These are phyloP conservation scores for Canavalia ensiformis DNA, from an alignment of 306 rosid genomes.

Conservation along the genomic window DNA sequence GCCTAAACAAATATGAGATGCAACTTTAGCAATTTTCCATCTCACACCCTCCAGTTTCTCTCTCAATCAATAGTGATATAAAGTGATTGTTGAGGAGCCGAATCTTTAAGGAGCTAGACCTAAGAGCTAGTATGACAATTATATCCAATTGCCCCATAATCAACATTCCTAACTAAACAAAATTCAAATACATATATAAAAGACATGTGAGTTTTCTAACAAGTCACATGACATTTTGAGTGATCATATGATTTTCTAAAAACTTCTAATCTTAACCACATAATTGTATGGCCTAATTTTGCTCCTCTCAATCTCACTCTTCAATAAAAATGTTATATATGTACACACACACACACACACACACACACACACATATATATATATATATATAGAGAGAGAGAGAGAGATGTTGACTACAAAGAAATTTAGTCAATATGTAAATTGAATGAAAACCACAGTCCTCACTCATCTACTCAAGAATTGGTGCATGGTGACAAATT, in stretches of 20 bases:
- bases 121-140: background rate
- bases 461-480: slow-evolving; percentile 5
- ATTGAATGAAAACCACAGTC: slow-evolving; percentile 15
- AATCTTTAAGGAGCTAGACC: slow-evolving; percentile 7
- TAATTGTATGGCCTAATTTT: too few species aligned
- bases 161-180: background rate
- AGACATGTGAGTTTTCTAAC: background rate
- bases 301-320: too few species aligned
- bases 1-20: background rate
- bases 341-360: too few species aligned
- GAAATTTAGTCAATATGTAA: background rate
- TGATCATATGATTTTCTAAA: too few species aligned
- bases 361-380: too few species aligned
- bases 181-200: background rate
- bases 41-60: background rate
- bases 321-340: too few species aligned
- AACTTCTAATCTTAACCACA: too few species aligned
- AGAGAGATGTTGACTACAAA: background rate
- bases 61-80: slow-evolving; percentile 24
- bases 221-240: too few species aligned
- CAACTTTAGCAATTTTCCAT: background rate
- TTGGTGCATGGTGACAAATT: background rate
- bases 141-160: slow-evolving; percentile 14
- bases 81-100: slow-evolving; percentile 2
- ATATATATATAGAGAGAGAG: too few species aligned